A percentile compares a stretch with the other conserved stretches of the same genome.
These are phyloP conservation scores for Geoglossum cookeanum DNA, from an alignment of 2,329 filamentous ascomycete genomes.

Conservation along the genomic window DNA sequence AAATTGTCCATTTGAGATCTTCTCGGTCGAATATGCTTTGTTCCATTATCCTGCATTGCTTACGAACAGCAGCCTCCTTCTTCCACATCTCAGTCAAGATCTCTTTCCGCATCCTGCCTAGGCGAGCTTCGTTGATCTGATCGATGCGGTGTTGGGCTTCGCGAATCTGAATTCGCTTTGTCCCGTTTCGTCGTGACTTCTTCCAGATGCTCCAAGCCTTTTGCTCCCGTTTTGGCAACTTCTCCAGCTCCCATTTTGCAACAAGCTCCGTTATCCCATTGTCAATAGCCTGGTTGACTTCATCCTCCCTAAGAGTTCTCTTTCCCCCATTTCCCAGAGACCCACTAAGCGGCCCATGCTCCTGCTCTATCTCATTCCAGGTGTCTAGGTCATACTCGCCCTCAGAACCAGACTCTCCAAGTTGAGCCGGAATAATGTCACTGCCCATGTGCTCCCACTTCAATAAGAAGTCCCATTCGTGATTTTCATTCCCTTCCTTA, in stretches of 20 bases:
- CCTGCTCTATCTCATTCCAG: slow-evolving; percentile 41
- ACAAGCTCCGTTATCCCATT: slow-evolving; percentile 32
- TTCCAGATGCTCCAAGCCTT: slow-evolving; percentile 45
- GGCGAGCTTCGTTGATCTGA: slow-evolving; percentile 26
- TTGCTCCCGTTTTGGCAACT: slow-evolving; percentile 33
- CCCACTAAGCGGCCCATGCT: slow-evolving; percentile 19
- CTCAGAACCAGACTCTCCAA: slow-evolving; percentile 20
- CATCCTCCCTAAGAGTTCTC: slow-evolving; percentile 21
- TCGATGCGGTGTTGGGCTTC: slow-evolving; percentile 25
- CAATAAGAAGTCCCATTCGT: slow-evolving; percentile 9
- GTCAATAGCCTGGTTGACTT: slow-evolving; percentile 34
- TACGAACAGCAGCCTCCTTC: slow-evolving; percentile 31
- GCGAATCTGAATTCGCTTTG: slow-evolving; percentile 25
- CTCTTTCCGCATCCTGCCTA: slow-evolving; percentile 35
- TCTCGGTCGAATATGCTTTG: slow-evolving; percentile 43
- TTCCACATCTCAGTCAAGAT: slow-evolving; percentile 35
- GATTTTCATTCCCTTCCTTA: slow-evolving; percentile 2
- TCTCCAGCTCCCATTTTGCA: slow-evolving; percentile 36
- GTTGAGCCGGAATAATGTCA: slow-evolving; percentile 11
- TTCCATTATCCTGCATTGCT: slow-evolving; percentile 41
- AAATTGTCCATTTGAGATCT: slow-evolving; percentile 28
- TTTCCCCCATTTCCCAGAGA: slow-evolving; percentile 12
- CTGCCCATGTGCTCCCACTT: slow-evolving; percentile 14
- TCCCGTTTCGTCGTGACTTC: slow-evolving; percentile 27
- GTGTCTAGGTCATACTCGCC: slow-evolving; percentile 39